Evolutionary conservation across 306 rosid species (phyloP), one percentile per base, ranked within the genome.

Genomic region (Hippophae gyantsensis): DNA sequence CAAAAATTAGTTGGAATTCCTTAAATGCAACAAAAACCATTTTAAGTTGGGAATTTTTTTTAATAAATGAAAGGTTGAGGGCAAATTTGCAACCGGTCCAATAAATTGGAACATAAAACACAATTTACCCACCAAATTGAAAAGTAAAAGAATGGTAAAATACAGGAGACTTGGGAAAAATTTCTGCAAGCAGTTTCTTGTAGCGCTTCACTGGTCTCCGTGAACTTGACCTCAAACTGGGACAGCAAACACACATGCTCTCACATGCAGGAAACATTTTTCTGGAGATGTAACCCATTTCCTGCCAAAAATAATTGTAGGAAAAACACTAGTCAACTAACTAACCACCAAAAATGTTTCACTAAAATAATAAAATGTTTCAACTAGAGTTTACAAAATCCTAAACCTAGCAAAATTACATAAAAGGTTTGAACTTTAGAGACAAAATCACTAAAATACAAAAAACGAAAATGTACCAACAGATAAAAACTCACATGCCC

Each of bases 171-270:
- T 88, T 93, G 10, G 99, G 96, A 65, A 93, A 93, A 64, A 93
- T 88, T 53, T 93, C 99, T 14, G 95, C 78, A 42, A 93, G 88
- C 47, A 93, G 54, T 67, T 93, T 93, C 57, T 89, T 80, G 84
- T 93, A 93, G 42, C 97, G 95, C 84, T 93, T 88, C 66, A 93
- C 97, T 0, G 99, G 99, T 62, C 88, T 96, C 45, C 95, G 82
- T 62, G 99, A 93, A 52, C 95, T 88, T 56, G 99, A 81, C 79
- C 99, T 88, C 83, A 93, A 62, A 69, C 95, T 87, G 68, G 99
- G 99, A 69, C 99, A 93, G 63, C 99, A 93, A 47, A 88, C 87
- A 72, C 99, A 93, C 97, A 93, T 88, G 73, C 71, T 84, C 67
- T 75, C 97, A 72, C 99, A 93, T 54, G 97, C 95, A 18, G 99